phyloP scores from a whole-genome alignment of 2,329 filamentous ascomycete species.

The Lasiodiplodia hormozganensis region DNA sequence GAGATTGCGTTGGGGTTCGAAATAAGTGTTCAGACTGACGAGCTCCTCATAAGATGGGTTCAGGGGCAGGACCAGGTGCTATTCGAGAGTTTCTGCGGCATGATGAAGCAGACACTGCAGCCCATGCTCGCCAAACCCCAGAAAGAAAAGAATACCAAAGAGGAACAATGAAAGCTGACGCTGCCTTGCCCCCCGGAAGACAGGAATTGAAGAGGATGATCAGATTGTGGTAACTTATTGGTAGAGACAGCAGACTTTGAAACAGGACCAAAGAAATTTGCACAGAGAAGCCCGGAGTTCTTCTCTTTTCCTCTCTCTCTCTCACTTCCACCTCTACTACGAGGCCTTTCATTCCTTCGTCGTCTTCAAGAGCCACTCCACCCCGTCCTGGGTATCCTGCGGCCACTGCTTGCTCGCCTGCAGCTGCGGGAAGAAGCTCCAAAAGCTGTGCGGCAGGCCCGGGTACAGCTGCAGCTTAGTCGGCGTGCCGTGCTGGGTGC shows the following conservation, averaged over 20 bases:
- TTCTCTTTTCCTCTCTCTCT: not conserved
- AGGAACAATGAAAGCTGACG: slow-evolving; percentile 18
- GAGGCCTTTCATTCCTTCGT: slow-evolving; percentile 1
- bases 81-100: slow-evolving; percentile 78
- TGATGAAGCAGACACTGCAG: slow-evolving; percentile 15
- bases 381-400: slow-evolving; percentile 8
- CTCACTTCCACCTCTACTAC: not conserved
- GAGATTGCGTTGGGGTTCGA: slow-evolving; percentile 49
- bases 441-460: slow-evolving; percentile 54
- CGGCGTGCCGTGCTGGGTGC: slow-evolving; percentile 51
- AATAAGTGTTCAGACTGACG: slow-evolving; percentile 38
- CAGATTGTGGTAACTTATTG: slow-evolving; percentile 12
- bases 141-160: slow-evolving; percentile 15
- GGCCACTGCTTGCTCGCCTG: slow-evolving; percentile 34
- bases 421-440: slow-evolving; percentile 41
- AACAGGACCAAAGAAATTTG: not conserved
- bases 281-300: not conserved
- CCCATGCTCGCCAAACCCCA: slow-evolving; percentile 8
- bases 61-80: slow-evolving; percentile 75
- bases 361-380: slow-evolving; percentile 21
- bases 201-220: slow-evolving; percentile 5
- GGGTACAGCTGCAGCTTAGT: slow-evolving; percentile 55
- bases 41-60: slow-evolving; percentile 68
- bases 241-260: not conserved
- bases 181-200: not conserved